Conservation (phyloP, 192 early-diverging fungal species). For the Backusella sp. region DNA sequence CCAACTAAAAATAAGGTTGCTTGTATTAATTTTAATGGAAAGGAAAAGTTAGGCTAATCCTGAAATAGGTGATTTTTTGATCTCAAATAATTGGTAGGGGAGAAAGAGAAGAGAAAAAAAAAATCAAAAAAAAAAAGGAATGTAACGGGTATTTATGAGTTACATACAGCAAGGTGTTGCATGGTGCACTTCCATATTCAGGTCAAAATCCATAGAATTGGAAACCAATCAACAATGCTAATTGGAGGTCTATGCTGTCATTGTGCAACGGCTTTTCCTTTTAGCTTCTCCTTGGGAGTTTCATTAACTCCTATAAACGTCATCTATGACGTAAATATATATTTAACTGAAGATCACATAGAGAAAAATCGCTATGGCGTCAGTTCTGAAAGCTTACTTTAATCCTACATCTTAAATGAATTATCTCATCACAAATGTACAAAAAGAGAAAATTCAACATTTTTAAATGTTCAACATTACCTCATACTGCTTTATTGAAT, state of each 20-base stretch:
- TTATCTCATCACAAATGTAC: not conserved
- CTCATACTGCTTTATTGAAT: slow-evolving; percentile 3
- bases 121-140: not conserved
- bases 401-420: not conserved
- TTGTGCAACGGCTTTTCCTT: slow-evolving; percentile 7
- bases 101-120: not conserved
- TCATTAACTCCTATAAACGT: not conserved
- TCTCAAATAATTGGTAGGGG: slow-evolving; percentile 1
- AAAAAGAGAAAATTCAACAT: not conserved
- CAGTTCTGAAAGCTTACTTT: not conserved
- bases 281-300: slow-evolving; percentile 4
- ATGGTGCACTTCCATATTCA: slow-evolving; percentile 13
- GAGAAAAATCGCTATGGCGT: not conserved
- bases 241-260: slow-evolving; percentile 5
- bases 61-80: slow-evolving; percentile 5
- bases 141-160: slow-evolving; percentile 8
- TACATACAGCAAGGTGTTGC: not conserved
- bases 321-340: slow-evolving; percentile 1
- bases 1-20: slow-evolving; percentile 5
- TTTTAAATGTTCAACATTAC: not conserved
- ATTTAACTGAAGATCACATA: not conserved
- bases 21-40: slow-evolving; percentile 4
- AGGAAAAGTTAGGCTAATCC: not conserved
- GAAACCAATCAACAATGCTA: slow-evolving; percentile 2
- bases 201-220: slow-evolving; percentile 8